These are phyloP conservation scores for Glomus cerebriforme DNA, from an alignment of 192 early-diverging fungal species.

Conservation along the genomic window DNA sequence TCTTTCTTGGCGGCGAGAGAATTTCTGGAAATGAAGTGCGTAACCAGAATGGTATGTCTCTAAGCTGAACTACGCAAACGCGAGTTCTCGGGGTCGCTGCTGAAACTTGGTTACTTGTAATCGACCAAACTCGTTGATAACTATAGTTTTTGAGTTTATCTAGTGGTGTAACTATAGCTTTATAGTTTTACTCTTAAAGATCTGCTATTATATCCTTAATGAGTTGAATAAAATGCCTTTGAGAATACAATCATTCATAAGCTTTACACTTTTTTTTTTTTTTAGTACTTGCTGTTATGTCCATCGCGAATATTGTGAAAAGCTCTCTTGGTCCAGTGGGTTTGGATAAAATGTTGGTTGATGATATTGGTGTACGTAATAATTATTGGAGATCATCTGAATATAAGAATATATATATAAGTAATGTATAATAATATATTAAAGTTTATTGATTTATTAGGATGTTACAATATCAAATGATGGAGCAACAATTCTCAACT, in stretches of 20 bases:
- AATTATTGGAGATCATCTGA: not conserved
- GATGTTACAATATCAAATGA: conserved; percentile 99
- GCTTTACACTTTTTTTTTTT: conserved; percentile 27
- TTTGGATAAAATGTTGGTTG: conserved; percentile 99
- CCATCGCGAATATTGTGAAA: conserved; percentile 99
- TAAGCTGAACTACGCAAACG: not conserved
- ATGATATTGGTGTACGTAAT: conserved; percentile 92
- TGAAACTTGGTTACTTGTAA: no score
- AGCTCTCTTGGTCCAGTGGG: conserved; percentile 98
- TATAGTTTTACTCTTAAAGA: conserved; percentile 7
- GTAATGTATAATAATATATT: no score
- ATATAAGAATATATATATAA: not conserved
- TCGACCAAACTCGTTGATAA: no score
- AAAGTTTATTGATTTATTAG: conserved; percentile 48
- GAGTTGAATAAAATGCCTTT: not conserved
- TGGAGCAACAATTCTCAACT: conserved; percentile 95
- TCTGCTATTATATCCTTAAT: not conserved
- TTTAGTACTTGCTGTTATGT: conserved; percentile 89
- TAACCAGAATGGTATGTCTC: conserved; percentile 86
- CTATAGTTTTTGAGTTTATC: conserved; percentile 10
- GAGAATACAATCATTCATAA: not conserved
- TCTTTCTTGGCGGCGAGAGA: conserved; percentile 86
- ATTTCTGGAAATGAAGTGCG: conserved; percentile 91
- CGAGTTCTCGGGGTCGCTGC: no score
- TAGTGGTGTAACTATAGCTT: not conserved